A percentile compares a stretch with the other conserved stretches of the same genome.
Conservation (phyloP, 108 stramenopile species). For the Nitzschia sp. region DNA sequence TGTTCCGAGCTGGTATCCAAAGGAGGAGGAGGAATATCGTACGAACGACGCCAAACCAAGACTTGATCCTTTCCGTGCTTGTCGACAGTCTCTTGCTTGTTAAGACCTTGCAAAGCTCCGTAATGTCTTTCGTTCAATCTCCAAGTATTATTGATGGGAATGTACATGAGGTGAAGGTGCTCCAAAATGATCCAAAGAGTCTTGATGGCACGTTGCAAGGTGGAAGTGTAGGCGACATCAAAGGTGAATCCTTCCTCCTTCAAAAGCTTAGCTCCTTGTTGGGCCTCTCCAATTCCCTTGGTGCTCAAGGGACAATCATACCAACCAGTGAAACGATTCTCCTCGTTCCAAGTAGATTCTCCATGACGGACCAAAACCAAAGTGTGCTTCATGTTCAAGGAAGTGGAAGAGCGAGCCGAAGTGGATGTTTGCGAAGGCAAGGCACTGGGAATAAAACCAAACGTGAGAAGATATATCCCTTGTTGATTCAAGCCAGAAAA, state of each 20-base stretch:
- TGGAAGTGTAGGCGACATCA: conserved; percentile 96
- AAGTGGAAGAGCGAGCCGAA: background rate
- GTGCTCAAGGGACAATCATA: conserved; percentile 86
- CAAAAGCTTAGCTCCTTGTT: conserved; percentile 80
- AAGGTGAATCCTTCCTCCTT: conserved; percentile 64
- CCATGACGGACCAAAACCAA: conserved; percentile 91
- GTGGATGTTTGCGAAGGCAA: too few relatives aligned
- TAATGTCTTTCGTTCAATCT: conserved; percentile 95
- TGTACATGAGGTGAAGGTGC: conserved; percentile 88
- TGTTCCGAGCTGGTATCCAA: conserved; percentile 68
- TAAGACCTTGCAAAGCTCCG: conserved; percentile 89
- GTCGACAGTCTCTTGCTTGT: conserved; percentile 97
- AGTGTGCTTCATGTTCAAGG: conserved; percentile 45
- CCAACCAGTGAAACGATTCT: conserved; percentile 93
- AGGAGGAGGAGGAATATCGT: conserved; percentile 94
- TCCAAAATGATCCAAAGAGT: conserved; percentile 88
- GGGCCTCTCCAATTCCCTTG: conserved; percentile 86
- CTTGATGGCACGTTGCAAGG: conserved; percentile 91
- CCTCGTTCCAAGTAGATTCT: conserved; percentile 95
- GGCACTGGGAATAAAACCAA: too few relatives aligned
- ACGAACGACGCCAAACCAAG: conserved; percentile 89
- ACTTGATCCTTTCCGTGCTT: conserved; percentile 96
- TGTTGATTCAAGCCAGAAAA: too few relatives aligned
- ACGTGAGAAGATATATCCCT: too few relatives aligned
- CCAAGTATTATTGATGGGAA: conserved; percentile 80